Conservation (phyloP, 1,284 basidiomycete genomes). For the Ustilago shanxiensis region DNA sequence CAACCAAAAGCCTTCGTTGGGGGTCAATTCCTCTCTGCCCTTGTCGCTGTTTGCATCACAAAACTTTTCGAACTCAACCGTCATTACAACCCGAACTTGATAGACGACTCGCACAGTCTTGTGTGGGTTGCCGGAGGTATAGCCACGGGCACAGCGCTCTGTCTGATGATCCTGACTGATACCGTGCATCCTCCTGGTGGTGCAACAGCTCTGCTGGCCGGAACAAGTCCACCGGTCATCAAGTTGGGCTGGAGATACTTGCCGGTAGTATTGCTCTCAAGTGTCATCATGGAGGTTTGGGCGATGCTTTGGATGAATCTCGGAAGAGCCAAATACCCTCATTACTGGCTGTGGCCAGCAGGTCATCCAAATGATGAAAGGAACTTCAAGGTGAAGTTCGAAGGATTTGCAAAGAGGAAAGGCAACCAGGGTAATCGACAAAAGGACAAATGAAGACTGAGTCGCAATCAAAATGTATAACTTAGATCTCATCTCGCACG, state of each 20-base stretch:
- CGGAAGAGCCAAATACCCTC: constrained; percentile 35
- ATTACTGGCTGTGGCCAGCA: constrained; percentile 38
- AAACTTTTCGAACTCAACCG: constrained; percentile 54
- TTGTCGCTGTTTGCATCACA: constrained; percentile 46
- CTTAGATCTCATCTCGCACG: too few species aligned
- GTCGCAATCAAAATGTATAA: constrained; percentile 1
- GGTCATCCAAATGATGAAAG: constrained; percentile 27
- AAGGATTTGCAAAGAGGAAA: constrained; percentile 9
- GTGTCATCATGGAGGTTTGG: constrained; percentile 54
- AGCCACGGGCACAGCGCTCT: constrained; percentile 44
- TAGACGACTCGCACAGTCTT: constrained; percentile 39
- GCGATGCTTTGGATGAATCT: constrained; percentile 57
- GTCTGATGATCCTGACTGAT: constrained; percentile 48
- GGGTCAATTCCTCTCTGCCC: constrained; percentile 52
- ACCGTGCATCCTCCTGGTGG: constrained; percentile 58
- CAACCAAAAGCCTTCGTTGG: constrained; percentile 52
- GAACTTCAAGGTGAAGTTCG: constrained; percentile 31
- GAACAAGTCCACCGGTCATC: constrained; percentile 46
- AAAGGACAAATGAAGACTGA: background rate
- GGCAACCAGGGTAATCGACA: background rate
- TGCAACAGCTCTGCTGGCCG: constrained; percentile 49
- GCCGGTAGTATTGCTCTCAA: constrained; percentile 43
- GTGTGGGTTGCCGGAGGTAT: constrained; percentile 56
- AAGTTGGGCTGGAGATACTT: constrained; percentile 51
- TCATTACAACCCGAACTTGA: constrained; percentile 46